Conservation (phyloP, 129 eudicot genomes). For the Solidago caesia region DNA sequence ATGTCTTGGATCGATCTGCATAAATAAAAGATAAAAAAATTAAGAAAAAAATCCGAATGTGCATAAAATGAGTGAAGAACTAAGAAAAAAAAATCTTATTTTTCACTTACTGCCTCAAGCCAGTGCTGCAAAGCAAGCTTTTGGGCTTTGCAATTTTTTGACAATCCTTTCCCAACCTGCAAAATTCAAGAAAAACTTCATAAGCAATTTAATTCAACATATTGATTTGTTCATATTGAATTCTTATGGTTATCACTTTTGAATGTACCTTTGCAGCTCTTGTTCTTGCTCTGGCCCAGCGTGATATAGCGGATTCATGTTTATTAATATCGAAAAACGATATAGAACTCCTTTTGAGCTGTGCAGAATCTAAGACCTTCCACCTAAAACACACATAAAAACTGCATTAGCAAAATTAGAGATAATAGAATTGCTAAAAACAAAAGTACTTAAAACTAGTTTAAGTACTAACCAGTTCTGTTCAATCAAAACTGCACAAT, state of each 20-base stretch:
- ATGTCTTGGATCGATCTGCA: slow-evolving; percentile 97
- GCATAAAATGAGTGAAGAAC: background rate
- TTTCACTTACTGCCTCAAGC: slow-evolving; percentile 87
- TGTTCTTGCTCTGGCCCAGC: slow-evolving; percentile 94
- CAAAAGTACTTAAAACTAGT: background rate
- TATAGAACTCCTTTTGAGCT: slow-evolving; percentile 77
- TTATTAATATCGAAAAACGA: slow-evolving; percentile 83
- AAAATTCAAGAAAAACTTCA: slow-evolving; percentile 13
- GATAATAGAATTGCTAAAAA: slow-evolving; percentile 7
- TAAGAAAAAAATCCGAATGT: background rate
- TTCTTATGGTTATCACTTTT: background rate
- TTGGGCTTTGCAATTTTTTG: slow-evolving; percentile 80
- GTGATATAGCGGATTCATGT: slow-evolving; percentile 83
- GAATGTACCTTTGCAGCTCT: slow-evolving; percentile 85
- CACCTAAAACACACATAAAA: slow-evolving; percentile 47
- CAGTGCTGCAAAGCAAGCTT: slow-evolving; percentile 95
- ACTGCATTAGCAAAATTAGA: slow-evolving; percentile 1
- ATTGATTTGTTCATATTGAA: background rate
- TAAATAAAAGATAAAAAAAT: background rate
- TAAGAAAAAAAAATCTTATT: background rate
- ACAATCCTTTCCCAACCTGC: slow-evolving; percentile 96
- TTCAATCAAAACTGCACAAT: slow-evolving; percentile 93
- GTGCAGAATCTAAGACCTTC: slow-evolving; percentile 81
- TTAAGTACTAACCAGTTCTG: slow-evolving; percentile 64
- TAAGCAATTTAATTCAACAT: slow-evolving; percentile 1